Percentiles rank a stretch among this genome's conserved stretches.
These are phyloP conservation scores for Psilocybe cyanescens DNA, from an alignment of 768 basidiomycete genomes.

Conservation along the genomic window DNA sequence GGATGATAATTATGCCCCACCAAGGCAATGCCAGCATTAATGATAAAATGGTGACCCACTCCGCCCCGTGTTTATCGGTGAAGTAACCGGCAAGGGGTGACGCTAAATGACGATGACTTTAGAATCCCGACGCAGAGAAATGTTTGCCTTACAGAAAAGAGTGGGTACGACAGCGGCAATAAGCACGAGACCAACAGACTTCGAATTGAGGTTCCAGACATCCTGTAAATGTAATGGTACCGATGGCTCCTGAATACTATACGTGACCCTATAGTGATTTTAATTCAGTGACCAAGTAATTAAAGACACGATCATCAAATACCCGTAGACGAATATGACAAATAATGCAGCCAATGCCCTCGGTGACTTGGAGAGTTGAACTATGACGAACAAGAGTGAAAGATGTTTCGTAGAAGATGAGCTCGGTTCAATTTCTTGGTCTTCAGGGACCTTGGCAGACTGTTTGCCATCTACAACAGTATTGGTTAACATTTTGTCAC, in stretches of 20 bases:
- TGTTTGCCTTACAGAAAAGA: conserved; percentile 53
- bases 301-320: conserved; percentile 15
- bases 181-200: conserved; percentile 68
- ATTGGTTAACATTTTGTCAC: background rate
- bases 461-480: background rate
- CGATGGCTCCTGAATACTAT: conserved; percentile 56
- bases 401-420: conserved; percentile 21
- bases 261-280: conserved; percentile 42
- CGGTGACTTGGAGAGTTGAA: conserved; percentile 44
- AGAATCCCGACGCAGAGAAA: background rate
- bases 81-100: conserved; percentile 62
- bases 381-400: conserved; percentile 45
- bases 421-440: background rate
- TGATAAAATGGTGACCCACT: conserved; percentile 53
- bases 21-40: conserved; percentile 63
- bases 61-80: conserved; percentile 59
- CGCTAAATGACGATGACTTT: conserved; percentile 39
- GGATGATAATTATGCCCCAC: conserved; percentile 58
- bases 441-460: background rate
- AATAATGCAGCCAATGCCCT: conserved; percentile 51
- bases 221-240: conserved; percentile 57
- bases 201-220: conserved; percentile 50
- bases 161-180: conserved; percentile 67
- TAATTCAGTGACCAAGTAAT: background rate
- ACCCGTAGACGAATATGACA: conserved; percentile 60